Evolutionary conservation across 2,329 filamentous ascomycete genomes (phyloP), one percentile per base, ranked within the genome.

Genomic region (Fusarium sp.): DNA sequence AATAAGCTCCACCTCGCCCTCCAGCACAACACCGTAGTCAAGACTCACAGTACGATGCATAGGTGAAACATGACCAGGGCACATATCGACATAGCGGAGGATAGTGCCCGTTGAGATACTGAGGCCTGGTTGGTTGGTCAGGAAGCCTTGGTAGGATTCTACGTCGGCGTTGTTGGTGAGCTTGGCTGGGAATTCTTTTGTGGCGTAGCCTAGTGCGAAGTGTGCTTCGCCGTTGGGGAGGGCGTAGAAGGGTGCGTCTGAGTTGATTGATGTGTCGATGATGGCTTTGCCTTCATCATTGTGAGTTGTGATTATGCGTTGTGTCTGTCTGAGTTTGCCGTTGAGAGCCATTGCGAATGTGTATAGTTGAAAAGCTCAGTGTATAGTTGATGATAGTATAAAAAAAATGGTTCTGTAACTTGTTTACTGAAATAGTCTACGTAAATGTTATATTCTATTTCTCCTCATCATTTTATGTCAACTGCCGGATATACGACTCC

Each of bases 21-120:
- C 87, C 2, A 90, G 72, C 5, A 89, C 82, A 58, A 89, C 82
- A 2, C 87, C 88, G 63, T 86, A 89, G 68, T 90, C 88, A 0
- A 90, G 79, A 54, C 84, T 88, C 64, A 86, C 83, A 0, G 88
- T 90, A 10, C 88, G 83, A 65, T 90, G 77, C 74, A 79, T 76
- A 0, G 73, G 70, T 7, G 76, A 77, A 1, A 63, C 42, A 12
- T 49, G 46, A 0, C 59, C 69, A 0, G 86, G 86, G 0, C 81
- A 79, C 69, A 88, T 85, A 66, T 88, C 87, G 12, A 88, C 85
- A 46, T 86, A 82, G 4, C 86, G 83, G 10, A 84, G 81, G 3
- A 87, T 82, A 0, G 83, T 85, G 38, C 86, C 86, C 0, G 57
- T 77, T 4, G 77, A 75, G 15, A 81, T 75, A 8, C 40, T 78